Percentiles rank a stretch among this genome's conserved stretches.
phyloP scores from a whole-genome alignment of 78 protist species.

The Trichosphaerium sp. region DNA sequence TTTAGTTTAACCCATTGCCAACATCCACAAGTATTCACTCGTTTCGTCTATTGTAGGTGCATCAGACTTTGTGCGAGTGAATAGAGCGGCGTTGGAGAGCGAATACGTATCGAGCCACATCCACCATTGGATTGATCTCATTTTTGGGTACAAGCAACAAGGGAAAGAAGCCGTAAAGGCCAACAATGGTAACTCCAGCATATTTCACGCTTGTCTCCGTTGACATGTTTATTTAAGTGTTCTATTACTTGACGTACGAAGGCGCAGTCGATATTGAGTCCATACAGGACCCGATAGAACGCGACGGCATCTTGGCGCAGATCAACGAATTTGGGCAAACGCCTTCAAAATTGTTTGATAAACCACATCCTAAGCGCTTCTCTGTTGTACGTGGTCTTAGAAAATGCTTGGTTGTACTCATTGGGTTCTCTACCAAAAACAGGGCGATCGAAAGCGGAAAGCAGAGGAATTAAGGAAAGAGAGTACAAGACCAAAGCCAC shows the following conservation, averaged over 20 bases:
- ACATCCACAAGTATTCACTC: not conserved
- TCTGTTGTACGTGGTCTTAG: not conserved
- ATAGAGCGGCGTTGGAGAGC: conserved; percentile 77
- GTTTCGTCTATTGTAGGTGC: conserved; percentile 12
- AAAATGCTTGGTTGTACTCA: not conserved
- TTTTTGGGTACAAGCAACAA: conserved; percentile 86
- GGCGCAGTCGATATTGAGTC: conserved; percentile 74
- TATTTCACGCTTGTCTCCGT: not conserved
- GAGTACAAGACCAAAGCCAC: no score
- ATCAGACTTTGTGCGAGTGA: conserved; percentile 31
- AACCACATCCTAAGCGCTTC: conserved; percentile 55
- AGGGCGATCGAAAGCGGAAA: no score
- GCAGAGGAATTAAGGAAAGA: no score
- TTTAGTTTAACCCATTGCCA: not conserved
- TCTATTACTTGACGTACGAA: conserved; percentile 87
- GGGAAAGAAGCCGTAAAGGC: conserved; percentile 65
- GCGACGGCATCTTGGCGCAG: conserved; percentile 59
- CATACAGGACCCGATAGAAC: conserved; percentile 52
- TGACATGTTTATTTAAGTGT: conserved; percentile 23
- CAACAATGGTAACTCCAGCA: conserved; percentile 19
- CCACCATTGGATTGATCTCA: conserved; percentile 93
- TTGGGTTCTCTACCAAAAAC: not conserved
- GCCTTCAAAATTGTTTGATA: conserved; percentile 85
- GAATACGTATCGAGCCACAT: conserved; percentile 65
- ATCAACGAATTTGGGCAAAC: conserved; percentile 95